phyloP scores from a whole-genome alignment of 306 rosid genomes.

The Castanopsis chinensis region DNA sequence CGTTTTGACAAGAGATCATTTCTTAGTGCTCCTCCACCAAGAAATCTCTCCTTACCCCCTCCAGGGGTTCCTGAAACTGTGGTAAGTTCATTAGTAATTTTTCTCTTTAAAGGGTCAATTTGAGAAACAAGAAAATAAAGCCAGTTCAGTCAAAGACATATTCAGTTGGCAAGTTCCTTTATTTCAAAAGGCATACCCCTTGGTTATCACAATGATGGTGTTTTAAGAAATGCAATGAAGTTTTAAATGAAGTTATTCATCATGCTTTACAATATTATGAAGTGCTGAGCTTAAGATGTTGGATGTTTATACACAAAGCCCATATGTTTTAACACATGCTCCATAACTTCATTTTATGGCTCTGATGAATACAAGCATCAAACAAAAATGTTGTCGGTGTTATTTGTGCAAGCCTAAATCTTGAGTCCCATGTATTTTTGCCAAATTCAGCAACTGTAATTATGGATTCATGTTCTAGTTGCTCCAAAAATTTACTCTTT shows the following conservation, averaged over 20 bases:
- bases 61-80: constrained; percentile 94
- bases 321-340: not conserved
- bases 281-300: not conserved
- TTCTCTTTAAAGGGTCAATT: not conserved
- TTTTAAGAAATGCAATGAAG: not conserved
- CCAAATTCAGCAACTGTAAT: not conserved
- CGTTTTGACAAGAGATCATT: constrained; percentile 89
- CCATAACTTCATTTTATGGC: not conserved
- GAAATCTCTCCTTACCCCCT: constrained; percentile 80
- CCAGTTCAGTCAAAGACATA: not conserved
- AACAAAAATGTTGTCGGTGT: not conserved
- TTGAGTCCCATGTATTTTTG: not conserved
- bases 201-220: not conserved
- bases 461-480: not conserved
- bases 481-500: not conserved
- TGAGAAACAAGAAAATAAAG: constrained; percentile 10
- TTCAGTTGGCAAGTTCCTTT: constrained; percentile 9
- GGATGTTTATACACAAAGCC: not conserved
- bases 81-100: constrained; percentile 47
- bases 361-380: not conserved
- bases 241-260: not conserved
- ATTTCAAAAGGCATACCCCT: not conserved
- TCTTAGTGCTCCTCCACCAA: constrained; percentile 82
- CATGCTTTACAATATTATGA: not conserved
- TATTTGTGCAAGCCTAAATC: not conserved